phyloP scores from a whole-genome alignment of 1,284 basidiomycete genomes.

The Marasmius sp. region DNA sequence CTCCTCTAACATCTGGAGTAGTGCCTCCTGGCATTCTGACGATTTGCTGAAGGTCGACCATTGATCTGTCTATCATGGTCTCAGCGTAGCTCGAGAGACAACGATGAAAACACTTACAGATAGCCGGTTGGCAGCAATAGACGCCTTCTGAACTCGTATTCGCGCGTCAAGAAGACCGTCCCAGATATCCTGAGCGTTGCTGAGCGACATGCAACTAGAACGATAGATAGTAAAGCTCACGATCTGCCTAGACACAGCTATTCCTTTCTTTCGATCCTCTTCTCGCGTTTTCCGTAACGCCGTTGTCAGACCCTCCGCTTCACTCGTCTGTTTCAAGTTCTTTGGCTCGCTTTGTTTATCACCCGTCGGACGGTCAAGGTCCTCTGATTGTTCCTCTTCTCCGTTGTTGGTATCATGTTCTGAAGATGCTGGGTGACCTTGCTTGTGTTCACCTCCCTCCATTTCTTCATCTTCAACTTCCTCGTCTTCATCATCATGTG shows the following conservation, averaged over 20 bases:
- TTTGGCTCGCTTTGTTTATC: too few relatives aligned
- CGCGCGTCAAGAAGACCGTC: conserved; percentile 84
- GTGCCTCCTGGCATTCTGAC: conserved; percentile 35
- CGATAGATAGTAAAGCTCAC: conserved; percentile 43
- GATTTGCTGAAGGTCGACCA: conserved; percentile 26
- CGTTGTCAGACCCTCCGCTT: conserved; percentile 50
- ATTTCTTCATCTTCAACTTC: conserved; percentile 30
- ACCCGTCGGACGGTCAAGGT: conserved; percentile 28
- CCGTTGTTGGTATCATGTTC: conserved; percentile 29
- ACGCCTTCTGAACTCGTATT: conserved; percentile 86
- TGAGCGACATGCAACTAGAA: conserved; percentile 8
- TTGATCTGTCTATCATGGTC: conserved; percentile 31
- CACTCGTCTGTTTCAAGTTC: conserved; percentile 21
- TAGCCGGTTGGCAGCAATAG: conserved; percentile 62
- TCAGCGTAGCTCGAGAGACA: conserved; percentile 7
- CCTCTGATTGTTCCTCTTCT: conserved; percentile 24
- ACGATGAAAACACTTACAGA: conserved; percentile 31
- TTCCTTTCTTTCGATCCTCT: conserved; percentile 74
- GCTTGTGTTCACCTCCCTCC: conserved; percentile 22
- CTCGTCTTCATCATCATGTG: conserved; percentile 30
- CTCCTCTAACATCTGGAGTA: conserved; percentile 57
- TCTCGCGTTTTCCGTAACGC: conserved; percentile 59
- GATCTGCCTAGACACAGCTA: conserved; percentile 79
- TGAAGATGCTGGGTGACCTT: conserved; percentile 4
- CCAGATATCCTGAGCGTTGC: conserved; percentile 65